Conservation (phyloP, 2,329 filamentous ascomycete species). For the Penicillium palitans region DNA sequence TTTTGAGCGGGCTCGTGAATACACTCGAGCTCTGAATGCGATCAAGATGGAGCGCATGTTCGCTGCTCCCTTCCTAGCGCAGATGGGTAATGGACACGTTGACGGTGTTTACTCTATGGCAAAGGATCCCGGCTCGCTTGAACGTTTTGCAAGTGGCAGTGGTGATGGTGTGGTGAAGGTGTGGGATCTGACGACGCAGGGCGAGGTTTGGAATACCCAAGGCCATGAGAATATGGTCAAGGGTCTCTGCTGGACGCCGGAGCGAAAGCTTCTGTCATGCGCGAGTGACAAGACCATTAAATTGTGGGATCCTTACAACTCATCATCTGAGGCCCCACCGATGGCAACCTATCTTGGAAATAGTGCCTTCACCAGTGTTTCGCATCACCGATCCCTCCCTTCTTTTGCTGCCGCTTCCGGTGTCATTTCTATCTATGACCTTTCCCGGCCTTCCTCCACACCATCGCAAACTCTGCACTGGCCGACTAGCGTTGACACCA, state of each 20-base stretch:
- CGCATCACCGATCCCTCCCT: slow-evolving; percentile 75
- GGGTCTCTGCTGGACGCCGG: slow-evolving; percentile 82
- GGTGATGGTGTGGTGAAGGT: slow-evolving; percentile 94
- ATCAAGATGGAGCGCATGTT: slow-evolving; percentile 95
- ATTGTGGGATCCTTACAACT: slow-evolving; percentile 85
- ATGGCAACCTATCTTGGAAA: slow-evolving; percentile 81
- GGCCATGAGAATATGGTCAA: slow-evolving; percentile 95
- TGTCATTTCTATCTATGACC: slow-evolving; percentile 83
- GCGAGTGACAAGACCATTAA: slow-evolving; percentile 85
- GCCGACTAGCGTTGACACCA: slow-evolving; percentile 87
- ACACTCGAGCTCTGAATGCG: slow-evolving; percentile 75
- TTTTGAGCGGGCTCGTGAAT: slow-evolving; percentile 87
- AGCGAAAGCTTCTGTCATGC: slow-evolving; percentile 82
- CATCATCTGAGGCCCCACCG: slow-evolving; percentile 66
- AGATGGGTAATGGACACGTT: slow-evolving; percentile 86
- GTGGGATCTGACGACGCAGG: slow-evolving; percentile 74
- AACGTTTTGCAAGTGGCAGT: slow-evolving; percentile 76
- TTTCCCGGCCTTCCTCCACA: slow-evolving; percentile 72
- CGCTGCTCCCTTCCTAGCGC: slow-evolving; percentile 76
- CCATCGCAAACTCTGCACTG: slow-evolving; percentile 81
- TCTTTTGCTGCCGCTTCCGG: slow-evolving; percentile 76
- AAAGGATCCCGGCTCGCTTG: slow-evolving; percentile 73
- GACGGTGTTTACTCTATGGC: slow-evolving; percentile 84
- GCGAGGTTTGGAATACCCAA: slow-evolving; percentile 73
- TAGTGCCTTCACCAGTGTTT: slow-evolving; percentile 78